These are phyloP conservation scores for Aspergillus mulundensis DNA, from an alignment of 495 filamentous ascomycete species.

Conservation along the genomic window DNA sequence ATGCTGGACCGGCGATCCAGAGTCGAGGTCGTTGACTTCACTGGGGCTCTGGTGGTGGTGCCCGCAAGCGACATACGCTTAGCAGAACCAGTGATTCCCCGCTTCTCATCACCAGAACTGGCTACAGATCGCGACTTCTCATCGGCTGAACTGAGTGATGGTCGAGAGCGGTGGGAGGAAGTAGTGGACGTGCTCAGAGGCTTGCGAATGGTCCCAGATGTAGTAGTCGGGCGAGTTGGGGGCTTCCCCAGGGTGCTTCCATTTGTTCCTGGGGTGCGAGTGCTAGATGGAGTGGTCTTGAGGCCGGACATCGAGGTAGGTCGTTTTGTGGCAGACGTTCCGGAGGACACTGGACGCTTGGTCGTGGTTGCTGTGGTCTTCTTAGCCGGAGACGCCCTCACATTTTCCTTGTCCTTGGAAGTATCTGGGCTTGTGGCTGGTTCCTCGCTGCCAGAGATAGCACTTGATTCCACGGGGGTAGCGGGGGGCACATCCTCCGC, in stretches of 20 bases:
- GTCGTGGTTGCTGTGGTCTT: constrained; percentile 22
- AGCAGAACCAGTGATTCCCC: constrained; percentile 39
- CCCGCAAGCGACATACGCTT: constrained; percentile 48
- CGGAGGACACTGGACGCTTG: constrained; percentile 31
- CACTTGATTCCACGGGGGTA: constrained; percentile 37
- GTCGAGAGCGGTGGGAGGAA: constrained; percentile 41
- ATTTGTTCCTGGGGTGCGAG: constrained; percentile 27
- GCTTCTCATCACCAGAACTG: constrained; percentile 46
- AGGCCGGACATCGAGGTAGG: constrained; percentile 33
- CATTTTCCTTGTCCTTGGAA: constrained; percentile 38
- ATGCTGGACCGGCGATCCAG: constrained; percentile 41
- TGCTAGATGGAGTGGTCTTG: constrained; percentile 26
- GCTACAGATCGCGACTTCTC: constrained; percentile 42
- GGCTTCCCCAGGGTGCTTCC: constrained; percentile 41
- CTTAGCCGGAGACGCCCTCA: constrained; percentile 29
- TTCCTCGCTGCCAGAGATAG: constrained; percentile 40
- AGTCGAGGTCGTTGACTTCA: constrained; percentile 34
- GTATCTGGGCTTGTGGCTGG: constrained; percentile 37
- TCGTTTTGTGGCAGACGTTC: constrained; percentile 33
- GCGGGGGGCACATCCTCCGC: constrained; percentile 34
- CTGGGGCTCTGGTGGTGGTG: constrained; percentile 32
- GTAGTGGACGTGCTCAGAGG: constrained; percentile 37
- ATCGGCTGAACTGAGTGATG: constrained; percentile 47
- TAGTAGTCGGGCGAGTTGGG: constrained; percentile 40
- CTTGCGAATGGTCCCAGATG: constrained; percentile 33